Conservation (phyloP, 1,284 basidiomycete species). For the Pseudozyma sp. region DNA sequence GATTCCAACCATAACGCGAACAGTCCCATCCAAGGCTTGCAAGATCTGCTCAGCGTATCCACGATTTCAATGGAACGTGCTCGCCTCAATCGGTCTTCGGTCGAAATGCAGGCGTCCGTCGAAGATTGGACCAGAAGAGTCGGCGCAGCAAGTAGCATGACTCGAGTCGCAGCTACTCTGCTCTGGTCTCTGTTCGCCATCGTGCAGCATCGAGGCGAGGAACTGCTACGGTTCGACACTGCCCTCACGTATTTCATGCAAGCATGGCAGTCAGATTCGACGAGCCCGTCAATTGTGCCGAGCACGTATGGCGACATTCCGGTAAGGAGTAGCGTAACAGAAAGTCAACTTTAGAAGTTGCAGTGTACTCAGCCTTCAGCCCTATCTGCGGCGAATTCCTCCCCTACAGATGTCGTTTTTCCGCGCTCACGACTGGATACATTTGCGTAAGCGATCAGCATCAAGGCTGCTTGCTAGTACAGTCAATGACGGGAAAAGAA, state of each 20-base stretch:
- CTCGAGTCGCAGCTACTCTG: constrained; percentile 17
- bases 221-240: constrained; percentile 19
- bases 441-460: constrained; percentile 12
- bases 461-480: too few relatives aligned
- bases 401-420: constrained; percentile 18
- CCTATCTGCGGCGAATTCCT: background rate
- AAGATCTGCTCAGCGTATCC: constrained; percentile 4
- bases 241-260: constrained; percentile 30
- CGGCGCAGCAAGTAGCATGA: constrained; percentile 18
- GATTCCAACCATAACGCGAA: background rate
- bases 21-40: constrained; percentile 25
- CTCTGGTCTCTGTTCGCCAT: constrained; percentile 33
- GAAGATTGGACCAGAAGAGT: constrained; percentile 5
- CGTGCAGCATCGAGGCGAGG: constrained; percentile 26
- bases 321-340: constrained; percentile 3
- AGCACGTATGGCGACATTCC: constrained; percentile 7
- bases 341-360: background rate
- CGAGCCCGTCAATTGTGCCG: constrained; percentile 3
- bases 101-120: background rate
- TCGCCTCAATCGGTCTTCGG: background rate
- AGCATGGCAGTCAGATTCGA: constrained; percentile 10
- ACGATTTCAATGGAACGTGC: background rate
- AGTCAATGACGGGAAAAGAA: background rate
- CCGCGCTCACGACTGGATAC: constrained; percentile 25
- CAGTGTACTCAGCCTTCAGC: too few relatives aligned